Evolutionary conservation across 345 rosid genomes (phyloP).

Genomic region (Arabis hirsuta): DNA sequence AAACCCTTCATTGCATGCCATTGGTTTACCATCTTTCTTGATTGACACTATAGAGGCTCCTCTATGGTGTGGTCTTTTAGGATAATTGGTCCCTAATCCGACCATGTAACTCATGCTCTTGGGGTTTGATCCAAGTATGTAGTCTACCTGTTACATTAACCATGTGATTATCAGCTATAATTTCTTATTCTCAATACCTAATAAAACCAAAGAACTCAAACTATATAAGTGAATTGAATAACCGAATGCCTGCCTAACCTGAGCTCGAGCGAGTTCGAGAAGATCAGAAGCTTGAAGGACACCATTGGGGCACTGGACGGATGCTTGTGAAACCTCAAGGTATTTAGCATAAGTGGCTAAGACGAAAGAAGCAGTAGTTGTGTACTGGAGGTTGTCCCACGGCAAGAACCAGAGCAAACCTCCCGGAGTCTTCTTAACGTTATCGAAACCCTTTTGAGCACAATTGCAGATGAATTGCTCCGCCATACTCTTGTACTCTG

Average conservation of each 20-base stretch:
- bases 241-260: constrained; percentile 26
- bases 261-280: constrained; percentile 29
- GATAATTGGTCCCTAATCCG: constrained; percentile 79
- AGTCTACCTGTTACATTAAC: constrained; percentile 64
- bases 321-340: constrained; percentile 42
- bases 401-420: constrained; percentile 66
- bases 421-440: constrained; percentile 48
- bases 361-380: constrained; percentile 53
- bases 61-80: constrained; percentile 86
- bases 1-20: constrained; percentile 72
- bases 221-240: no score
- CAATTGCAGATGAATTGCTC: constrained; percentile 89
- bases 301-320: constrained; percentile 50
- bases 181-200: constrained; percentile 33
- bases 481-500: constrained; percentile 84
- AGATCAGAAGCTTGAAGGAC: constrained; percentile 45
- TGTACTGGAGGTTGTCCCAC: constrained; percentile 61
- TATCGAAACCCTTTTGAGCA: constrained; percentile 72
- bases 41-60: constrained; percentile 84
- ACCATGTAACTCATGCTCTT: constrained; percentile 92
- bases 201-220: background rate
- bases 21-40: constrained; percentile 56
- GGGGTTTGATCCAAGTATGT: constrained; percentile 87
- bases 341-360: constrained; percentile 52
- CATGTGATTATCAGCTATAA: background rate